These are phyloP conservation scores for Arachnomyces sp. DNA, from an alignment of 2,329 filamentous ascomycete genomes.

Conservation along the genomic window DNA sequence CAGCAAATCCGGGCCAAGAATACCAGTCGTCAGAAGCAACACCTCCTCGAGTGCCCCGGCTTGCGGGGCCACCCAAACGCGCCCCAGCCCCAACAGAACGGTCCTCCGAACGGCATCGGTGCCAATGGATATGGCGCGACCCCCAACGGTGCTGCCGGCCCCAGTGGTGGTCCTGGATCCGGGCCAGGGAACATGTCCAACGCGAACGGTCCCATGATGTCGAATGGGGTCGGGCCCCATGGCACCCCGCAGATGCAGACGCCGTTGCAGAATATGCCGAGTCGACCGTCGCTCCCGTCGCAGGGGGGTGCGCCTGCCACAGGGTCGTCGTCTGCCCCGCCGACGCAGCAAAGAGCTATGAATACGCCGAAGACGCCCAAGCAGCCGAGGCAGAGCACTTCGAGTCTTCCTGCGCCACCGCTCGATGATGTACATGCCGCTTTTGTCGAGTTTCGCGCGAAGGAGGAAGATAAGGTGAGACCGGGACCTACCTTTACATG, in stretches of 20 bases:
- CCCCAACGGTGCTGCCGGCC: constrained; percentile 29
- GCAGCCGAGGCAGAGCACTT: constrained; percentile 29
- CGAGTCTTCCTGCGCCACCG: constrained; percentile 38
- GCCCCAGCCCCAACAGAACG: constrained; percentile 33
- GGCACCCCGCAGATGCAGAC: constrained; percentile 33
- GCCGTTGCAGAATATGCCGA: constrained; percentile 32
- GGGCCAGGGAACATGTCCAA: constrained; percentile 31
- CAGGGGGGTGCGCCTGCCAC: constrained; percentile 26
- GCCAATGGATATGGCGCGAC: constrained; percentile 37
- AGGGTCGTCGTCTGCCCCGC: constrained; percentile 23
- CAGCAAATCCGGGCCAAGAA: constrained; percentile 47
- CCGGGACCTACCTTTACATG: not conserved
- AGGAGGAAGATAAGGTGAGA: constrained; percentile 38
- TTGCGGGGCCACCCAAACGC: constrained; percentile 38
- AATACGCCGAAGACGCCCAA: constrained; percentile 28
- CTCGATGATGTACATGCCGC: constrained; percentile 43
- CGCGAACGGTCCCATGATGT: constrained; percentile 35
- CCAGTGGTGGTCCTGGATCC: constrained; percentile 22
- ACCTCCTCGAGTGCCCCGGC: constrained; percentile 43
- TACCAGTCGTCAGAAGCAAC: constrained; percentile 44
- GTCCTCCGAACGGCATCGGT: constrained; percentile 33
- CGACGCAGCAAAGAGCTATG: constrained; percentile 25
- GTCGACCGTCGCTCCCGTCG: constrained; percentile 32
- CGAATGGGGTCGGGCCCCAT: constrained; percentile 37
- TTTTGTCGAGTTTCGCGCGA: constrained; percentile 41